Percentiles rank a stretch among this genome's conserved stretches.
phyloP scores from a whole-genome alignment of 2,329 filamentous ascomycete genomes.

The Camillea tinctor region DNA sequence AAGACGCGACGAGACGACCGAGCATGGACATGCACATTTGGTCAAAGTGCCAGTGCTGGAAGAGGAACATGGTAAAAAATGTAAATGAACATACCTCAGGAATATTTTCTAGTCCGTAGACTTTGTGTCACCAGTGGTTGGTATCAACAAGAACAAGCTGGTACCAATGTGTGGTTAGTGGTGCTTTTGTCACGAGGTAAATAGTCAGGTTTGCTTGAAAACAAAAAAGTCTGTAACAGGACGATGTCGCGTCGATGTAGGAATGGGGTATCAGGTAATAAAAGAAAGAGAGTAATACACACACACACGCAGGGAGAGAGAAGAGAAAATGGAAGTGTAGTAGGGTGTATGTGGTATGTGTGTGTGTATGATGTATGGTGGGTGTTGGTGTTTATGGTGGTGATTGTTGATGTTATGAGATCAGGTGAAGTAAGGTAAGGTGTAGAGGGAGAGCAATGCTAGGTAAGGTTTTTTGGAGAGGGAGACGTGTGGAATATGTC shows the following conservation, averaged over 20 bases:
- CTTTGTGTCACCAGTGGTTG: constrained; percentile 11
- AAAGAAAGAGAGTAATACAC: not conserved
- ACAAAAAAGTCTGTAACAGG: constrained; percentile 2
- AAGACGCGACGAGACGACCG: not conserved
- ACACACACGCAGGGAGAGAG: not conserved
- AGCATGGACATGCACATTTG: not conserved
- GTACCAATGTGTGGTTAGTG: constrained; percentile 9
- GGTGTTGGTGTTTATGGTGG: not conserved
- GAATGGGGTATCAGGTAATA: not conserved
- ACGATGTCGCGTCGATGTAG: not conserved
- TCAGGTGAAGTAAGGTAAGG: not conserved
- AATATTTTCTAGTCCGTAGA: constrained; percentile 8
- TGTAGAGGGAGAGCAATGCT: not conserved
- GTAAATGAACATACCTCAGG: constrained; percentile 14
- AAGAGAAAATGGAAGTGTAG: not conserved
- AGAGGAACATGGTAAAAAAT: not conserved
- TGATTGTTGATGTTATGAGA: not conserved
- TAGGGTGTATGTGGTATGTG: not conserved
- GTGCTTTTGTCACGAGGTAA: constrained; percentile 3
- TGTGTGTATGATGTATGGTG: not conserved
- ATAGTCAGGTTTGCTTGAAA: not conserved
- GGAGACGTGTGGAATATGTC: not conserved
- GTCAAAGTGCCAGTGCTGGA: not conserved
- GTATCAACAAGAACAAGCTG: constrained; percentile 31
- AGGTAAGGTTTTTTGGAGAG: constrained; percentile 5